Percentiles rank a stretch among this genome's conserved stretches.
phyloP scores from a whole-genome alignment of 768 basidiomycete genomes.

The Suillus subaureus region DNA sequence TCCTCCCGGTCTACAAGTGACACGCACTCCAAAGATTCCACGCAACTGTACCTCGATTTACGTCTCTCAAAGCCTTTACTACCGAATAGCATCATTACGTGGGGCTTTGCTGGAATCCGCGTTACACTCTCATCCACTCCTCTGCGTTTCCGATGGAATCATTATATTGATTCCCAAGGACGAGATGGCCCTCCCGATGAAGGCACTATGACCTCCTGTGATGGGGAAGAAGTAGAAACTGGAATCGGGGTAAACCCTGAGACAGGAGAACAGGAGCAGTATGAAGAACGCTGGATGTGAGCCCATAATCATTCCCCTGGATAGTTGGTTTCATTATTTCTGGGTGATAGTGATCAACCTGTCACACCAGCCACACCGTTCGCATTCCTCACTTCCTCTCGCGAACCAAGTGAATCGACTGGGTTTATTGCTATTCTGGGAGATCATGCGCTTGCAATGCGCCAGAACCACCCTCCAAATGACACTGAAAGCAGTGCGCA shows the following conservation, averaged over 20 bases:
- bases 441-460: constrained; percentile 20
- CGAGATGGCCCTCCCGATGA: constrained; percentile 15
- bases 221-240: constrained; percentile 20
- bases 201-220: constrained; percentile 13
- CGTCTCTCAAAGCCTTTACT: constrained; percentile 13
- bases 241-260: constrained; percentile 16
- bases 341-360: constrained; percentile 11
- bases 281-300: constrained; percentile 26
- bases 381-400: constrained; percentile 20
- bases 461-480: background rate
- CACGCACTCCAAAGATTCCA: constrained; percentile 16
- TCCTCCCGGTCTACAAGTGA: constrained; percentile 27
- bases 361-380: constrained; percentile 13
- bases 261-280: constrained; percentile 18
- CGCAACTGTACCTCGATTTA: constrained; percentile 23
- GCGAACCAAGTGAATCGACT: constrained; percentile 13
- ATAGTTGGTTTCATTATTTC: background rate
- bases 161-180: constrained; percentile 20
- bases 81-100: constrained; percentile 7
- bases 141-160: constrained; percentile 19
- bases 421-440: constrained; percentile 24
- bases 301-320: background rate
- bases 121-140: constrained; percentile 11
- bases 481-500: constrained; percentile 1
- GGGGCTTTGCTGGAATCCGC: constrained; percentile 20